phyloP scores from a whole-genome alignment of 2,329 filamentous ascomycete genomes.

The Talaromyces sp. region DNA sequence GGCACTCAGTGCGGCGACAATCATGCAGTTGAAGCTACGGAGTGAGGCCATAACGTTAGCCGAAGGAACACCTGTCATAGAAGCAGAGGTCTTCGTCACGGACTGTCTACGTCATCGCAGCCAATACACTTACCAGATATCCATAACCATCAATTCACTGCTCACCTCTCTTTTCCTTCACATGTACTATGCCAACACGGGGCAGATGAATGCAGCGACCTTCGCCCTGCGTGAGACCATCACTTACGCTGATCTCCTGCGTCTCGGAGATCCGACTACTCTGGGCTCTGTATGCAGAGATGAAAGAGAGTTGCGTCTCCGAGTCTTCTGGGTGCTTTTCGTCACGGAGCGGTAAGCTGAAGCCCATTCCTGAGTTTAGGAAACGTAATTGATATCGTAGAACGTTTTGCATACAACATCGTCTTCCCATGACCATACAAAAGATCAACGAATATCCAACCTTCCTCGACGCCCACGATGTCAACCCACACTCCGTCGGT shows the following conservation, averaged over 20 bases:
- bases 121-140: conserved; percentile 1
- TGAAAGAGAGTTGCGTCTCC: conserved; percentile 12
- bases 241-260: conserved; percentile 15
- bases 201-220: conserved; percentile 20
- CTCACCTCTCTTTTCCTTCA: conserved; percentile 21
- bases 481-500: conserved; percentile 9
- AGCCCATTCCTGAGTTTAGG: not conserved
- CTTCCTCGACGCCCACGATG: conserved; percentile 13
- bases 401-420: conserved; percentile 16
- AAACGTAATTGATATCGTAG: conserved; percentile 6
- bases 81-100: conserved; percentile 11
- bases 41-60: not conserved
- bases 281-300: not conserved
- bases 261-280: conserved; percentile 7
- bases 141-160: conserved; percentile 5
- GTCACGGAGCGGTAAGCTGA: conserved; percentile 14
- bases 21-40: conserved; percentile 12
- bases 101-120: conserved; percentile 13
- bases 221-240: conserved; percentile 20
- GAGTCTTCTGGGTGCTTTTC: conserved; percentile 16
- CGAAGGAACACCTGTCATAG: not conserved
- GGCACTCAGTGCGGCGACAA: conserved; percentile 12
- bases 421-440: conserved; percentile 12
- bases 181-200: conserved; percentile 22
- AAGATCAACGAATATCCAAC: conserved; percentile 12